Evolutionary conservation across 306 rosid genomes (phyloP).

Genomic region (Lablab purpureus): DNA sequence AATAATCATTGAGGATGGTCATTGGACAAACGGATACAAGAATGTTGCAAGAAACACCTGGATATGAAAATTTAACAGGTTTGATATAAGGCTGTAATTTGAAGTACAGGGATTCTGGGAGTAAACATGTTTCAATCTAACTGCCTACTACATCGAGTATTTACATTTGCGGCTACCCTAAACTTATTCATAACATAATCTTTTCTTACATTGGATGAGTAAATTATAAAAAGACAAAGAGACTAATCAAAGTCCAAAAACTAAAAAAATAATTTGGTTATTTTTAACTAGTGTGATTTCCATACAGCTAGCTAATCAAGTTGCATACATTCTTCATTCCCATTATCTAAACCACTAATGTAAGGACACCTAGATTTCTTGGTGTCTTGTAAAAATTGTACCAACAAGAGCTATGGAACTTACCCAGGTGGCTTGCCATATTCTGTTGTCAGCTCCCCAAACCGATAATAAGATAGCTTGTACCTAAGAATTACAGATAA

Average conservation of each 20-base stretch:
- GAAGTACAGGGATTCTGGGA: neutral
- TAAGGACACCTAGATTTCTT: constrained; percentile 28
- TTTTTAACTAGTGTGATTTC: neutral
- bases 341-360: neutral
- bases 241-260: neutral
- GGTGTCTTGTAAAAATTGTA: constrained; percentile 3
- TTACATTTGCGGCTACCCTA: constrained; percentile 25
- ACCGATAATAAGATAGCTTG: constrained; percentile 92
- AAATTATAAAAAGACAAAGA: neutral
- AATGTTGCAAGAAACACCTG: neutral
- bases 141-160: neutral
- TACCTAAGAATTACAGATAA: constrained; percentile 67
- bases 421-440: constrained; percentile 99
- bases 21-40: neutral
- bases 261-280: constrained; percentile 6
- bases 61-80: constrained; percentile 3
- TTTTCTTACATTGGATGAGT: neutral
- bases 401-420: constrained; percentile 43
- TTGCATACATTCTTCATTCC: constrained; percentile 17
- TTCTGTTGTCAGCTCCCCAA: constrained; percentile 97
- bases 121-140: constrained; percentile 11
- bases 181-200: neutral
- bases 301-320: constrained; percentile 15
- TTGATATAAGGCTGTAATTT: constrained; percentile 8
- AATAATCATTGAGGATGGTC: constrained; percentile 13